Base-by-base conservation (phyloP, 768 basidiomycete species). In the Boletus subparvulus region DNA sequence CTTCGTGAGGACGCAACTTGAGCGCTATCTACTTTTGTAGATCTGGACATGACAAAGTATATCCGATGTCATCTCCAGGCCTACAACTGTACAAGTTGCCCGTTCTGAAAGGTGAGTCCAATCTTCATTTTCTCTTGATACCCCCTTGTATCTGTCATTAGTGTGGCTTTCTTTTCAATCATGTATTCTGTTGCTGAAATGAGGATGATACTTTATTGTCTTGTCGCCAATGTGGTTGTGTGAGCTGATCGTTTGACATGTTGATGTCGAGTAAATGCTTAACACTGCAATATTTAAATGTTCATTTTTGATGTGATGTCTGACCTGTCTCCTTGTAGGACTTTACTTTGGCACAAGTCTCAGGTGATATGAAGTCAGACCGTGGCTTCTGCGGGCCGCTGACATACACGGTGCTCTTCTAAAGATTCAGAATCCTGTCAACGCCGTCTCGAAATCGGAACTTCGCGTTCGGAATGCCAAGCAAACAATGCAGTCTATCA, bases 1-100 rank as follows among this genome's bases (percentile, higher is more conserved):
- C 59, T 47, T 71, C 16, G 52, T 39, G 67, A 67, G 62, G 67
- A 48, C 19, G 12, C 3, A 14, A 32, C 32, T 30, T 11, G 32
- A 0, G 1, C 9, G 36, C 14, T 14, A 4, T 2, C 14, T 52
- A 19, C 48, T 30, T 50, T 51, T 55, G 55, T 59, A 36, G 55
- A 17, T 35, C 33, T 54, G 33, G 41, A 3, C 1, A 24, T 43
- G 47, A 46, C 36, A 48, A 8, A 0, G 39, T 19, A 13, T n/a
- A 14, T 11, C 14, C 12, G 9, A 16, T 50, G 51, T 62, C 36
- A 2, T 61, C 1, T 32, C 39, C 33, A 40, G 59, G n/a, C 2
- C 49, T 58, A 47, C 52, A 46, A 28, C 1, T 52, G 52, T 46
- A 50, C 4, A 26, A n/a, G 9, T 0, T 39, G 9, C 3, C 21